These are phyloP conservation scores for Lineolata rhizophorae DNA, from an alignment of 495 filamentous ascomycete genomes.

Conservation along the genomic window DNA sequence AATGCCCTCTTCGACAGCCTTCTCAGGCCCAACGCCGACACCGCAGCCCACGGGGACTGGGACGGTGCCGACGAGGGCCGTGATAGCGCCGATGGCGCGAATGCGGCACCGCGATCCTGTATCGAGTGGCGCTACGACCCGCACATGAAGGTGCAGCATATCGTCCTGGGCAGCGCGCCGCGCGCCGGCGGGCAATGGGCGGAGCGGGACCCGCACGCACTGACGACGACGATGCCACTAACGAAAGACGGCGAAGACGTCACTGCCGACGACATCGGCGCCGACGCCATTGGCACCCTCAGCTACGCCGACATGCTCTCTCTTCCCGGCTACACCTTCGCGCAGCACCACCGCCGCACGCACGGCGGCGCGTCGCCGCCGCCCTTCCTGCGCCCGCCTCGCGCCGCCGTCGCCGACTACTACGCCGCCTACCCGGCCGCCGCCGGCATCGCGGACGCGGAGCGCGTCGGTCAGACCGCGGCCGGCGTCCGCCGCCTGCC, in stretches of 20 bases:
- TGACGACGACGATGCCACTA: too few relatives aligned
- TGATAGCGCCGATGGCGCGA: too few relatives aligned
- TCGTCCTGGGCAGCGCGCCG: constrained; percentile 32
- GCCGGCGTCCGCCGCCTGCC: neutral
- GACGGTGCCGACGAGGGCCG: too few relatives aligned
- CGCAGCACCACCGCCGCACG: constrained; percentile 28
- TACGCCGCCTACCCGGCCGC: constrained; percentile 31
- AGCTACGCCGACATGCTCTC: constrained; percentile 49
- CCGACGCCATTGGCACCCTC: constrained; percentile 19
- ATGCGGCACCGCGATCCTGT: constrained; percentile 24
- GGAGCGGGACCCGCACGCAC: too few relatives aligned
- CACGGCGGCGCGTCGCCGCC: too few relatives aligned
- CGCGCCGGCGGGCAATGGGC: constrained; percentile 42
- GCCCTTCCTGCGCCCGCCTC: constrained; percentile 35
- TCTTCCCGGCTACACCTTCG: constrained; percentile 38
- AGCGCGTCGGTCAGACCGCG: constrained; percentile 22
- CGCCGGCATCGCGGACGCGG: constrained; percentile 27
- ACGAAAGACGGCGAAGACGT: too few relatives aligned
- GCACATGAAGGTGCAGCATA: constrained; percentile 30
- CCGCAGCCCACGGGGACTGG: constrained; percentile 25
- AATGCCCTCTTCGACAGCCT: constrained; percentile 45
- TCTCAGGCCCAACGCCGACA: constrained; percentile 39
- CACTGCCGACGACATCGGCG: constrained; percentile 28
- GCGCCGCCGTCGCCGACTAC: constrained; percentile 36
- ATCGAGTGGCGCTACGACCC: constrained; percentile 33